Evolutionary conservation across 202 grass and related monocot species (phyloP), one percentile per base, ranked within the genome.

Genomic region (Panicum virgatum): DNA sequence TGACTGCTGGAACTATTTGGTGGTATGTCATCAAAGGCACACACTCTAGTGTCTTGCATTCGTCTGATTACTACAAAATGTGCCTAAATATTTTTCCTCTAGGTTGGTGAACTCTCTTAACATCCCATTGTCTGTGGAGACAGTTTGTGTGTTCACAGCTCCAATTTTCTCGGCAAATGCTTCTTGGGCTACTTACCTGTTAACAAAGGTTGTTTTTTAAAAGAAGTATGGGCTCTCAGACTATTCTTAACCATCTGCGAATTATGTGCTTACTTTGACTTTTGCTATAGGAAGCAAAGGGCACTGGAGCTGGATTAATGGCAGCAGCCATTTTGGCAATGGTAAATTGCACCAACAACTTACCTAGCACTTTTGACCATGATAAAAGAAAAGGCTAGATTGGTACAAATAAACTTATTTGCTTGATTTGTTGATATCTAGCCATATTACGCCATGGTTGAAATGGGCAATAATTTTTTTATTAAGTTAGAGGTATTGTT

Each of bases 101-200:
- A 99, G 93, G 97, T 52, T 99, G 22, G 44, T 95, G 32, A 99
- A 99, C 60, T 90, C 93, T 79, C 77, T 99, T 37, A 99, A 99
- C 86, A 97, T 99, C 69, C 97, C 93, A 60, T 66, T 99, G 50
- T 99, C 93, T 3, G 97, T 97, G 83, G 97, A 99, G 84, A 99
- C 97, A 54, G 97, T 99, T 25, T 99, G 97, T 78, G 97, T 99
- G 68, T 99, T 99, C 73, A 99, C 97, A 16, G 97, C 97, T 89
- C 97, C 97, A 59, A 88, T 99, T 85, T 99, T 99, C 83, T 98
- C 96, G 6, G 93, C 91, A 76, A 85, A 84, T 68, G 96, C 93
- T 88, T 76, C 93, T 4, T 99, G 97, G 97, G 93, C 97, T 75
- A 94, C 97, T 58, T 97, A 99, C 69, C 87, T 99, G 78, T 71